Base-by-base conservation (phyloP, 2,329 filamentous ascomycete species). In the Fusarium sp. region DNA sequence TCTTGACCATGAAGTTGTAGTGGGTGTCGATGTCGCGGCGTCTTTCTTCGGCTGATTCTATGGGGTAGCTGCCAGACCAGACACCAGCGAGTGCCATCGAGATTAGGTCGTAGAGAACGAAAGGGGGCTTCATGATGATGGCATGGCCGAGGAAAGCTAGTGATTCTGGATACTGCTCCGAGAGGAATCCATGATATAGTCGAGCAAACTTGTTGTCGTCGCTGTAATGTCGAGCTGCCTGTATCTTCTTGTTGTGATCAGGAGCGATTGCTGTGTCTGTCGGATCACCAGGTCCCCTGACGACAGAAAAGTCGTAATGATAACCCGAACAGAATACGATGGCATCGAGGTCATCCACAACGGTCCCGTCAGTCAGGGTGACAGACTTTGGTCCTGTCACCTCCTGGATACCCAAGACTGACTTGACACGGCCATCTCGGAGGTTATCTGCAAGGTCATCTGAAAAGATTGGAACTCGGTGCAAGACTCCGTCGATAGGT, bases 251-350 rank as follows among this genome's bases (percentile, higher is more conserved):
- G 29, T 79, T 71, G 6, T 74, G 69, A 33, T 80, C 80, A 18
- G 80, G 77, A 5, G 80, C 75, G n/a, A 73, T 69, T 2, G 67
- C 71, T 6, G 76, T 60, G 39, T 82, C 72, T 13, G 73, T 75
- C n/a, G 79, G 80, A 57, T 81, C 68, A 6, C 77, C 81, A 8
- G 71, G 48, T 2, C 79, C 80, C n/a, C 77, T 67, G 24, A 82
- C 62, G 0, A 81, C 48, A 7, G 80, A 80, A 50, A 81, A 75
- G 61, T 80, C 78, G 45, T 78, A 76, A n/a, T 73, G 65, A 48
- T 82, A 83, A 1, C 82, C 82, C 1, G 80, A 78, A 67, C 80
- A 82, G 65, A 79, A 73, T 50, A 83, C 73, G 57, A 83, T 80
- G 64, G 78, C 77, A 57, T 83, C 82, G 5, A 83, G 73, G 22